Evolutionary conservation across 345 rosid species (phyloP).

Genomic region (Syzygium aromaticum): DNA sequence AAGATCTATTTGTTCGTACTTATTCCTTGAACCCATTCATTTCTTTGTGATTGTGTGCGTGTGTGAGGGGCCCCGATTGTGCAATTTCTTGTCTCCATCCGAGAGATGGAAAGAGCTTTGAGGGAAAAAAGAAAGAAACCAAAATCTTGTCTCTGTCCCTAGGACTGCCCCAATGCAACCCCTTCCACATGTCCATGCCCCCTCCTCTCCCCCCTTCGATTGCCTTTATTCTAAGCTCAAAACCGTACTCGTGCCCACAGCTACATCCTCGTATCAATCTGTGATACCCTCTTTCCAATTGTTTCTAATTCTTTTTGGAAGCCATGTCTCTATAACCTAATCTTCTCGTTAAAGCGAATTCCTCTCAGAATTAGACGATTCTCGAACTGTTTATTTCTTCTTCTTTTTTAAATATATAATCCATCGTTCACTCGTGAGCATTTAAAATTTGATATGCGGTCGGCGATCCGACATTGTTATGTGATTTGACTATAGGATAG

Average conservation of each 20-base stretch:
- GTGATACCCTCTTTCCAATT: not conserved
- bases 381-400: accelerated
- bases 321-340: not conserved
- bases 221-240: not conserved
- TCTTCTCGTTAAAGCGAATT: not conserved
- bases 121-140: not conserved
- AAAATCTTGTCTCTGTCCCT: not conserved
- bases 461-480: not conserved
- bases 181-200: not conserved
- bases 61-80: not conserved
- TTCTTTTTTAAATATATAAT: not conserved
- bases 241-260: not conserved
- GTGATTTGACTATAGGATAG: not conserved
- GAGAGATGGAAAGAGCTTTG: not conserved
- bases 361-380: not conserved
- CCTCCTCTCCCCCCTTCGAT: not conserved
- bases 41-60: not conserved
- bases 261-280: not conserved
- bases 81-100: not conserved
- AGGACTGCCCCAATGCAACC: not conserved
- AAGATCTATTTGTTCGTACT: not conserved
- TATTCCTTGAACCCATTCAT: not conserved
- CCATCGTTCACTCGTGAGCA: accelerated
- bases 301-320: not conserved
- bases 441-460: not conserved